phyloP scores from a whole-genome alignment of 352 stramenopile genomes.

The Thalassiosira ordinaria region DNA sequence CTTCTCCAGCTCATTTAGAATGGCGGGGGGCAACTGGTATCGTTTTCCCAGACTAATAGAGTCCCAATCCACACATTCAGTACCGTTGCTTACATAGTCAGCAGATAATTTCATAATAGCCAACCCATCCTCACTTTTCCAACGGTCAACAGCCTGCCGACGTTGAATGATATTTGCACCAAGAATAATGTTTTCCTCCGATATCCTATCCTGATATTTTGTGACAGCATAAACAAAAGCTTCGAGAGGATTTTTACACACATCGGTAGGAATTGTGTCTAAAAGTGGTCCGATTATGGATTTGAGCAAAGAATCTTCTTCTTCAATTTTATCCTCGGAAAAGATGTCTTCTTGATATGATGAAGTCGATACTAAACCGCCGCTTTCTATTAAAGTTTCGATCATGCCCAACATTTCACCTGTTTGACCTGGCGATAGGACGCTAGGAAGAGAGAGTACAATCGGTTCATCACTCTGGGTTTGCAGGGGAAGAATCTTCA shows the following conservation, averaged over 20 bases:
- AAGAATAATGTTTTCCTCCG: constrained; percentile 22
- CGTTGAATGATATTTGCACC: constrained; percentile 35
- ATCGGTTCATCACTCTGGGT: background rate
- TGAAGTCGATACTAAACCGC: constrained; percentile 6
- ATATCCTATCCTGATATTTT: constrained; percentile 2
- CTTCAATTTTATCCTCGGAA: constrained; percentile 3
- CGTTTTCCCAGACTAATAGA: constrained; percentile 12
- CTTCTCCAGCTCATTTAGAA: constrained; percentile 18
- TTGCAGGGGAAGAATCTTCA: background rate
- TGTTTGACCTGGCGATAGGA: constrained; percentile 9
- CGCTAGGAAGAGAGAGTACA: constrained; percentile 12
- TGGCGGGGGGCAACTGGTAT: constrained; percentile 16
- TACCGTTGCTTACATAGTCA: background rate
- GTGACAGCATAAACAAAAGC: constrained; percentile 24
- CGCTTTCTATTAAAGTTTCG: constrained; percentile 1
- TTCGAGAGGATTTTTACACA: background rate
- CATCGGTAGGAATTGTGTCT: background rate
- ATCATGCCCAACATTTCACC: background rate
- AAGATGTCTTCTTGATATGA: constrained; percentile 40
- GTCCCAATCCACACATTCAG: constrained; percentile 15
- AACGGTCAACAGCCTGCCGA: constrained; percentile 17
- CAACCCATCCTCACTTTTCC: constrained; percentile 23
- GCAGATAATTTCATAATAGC: constrained; percentile 20
- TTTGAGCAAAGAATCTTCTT: constrained; percentile 15
- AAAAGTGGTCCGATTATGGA: constrained; percentile 19